Conservation (phyloP, 441 rosid species). For the Erodium trifolium region DNA sequence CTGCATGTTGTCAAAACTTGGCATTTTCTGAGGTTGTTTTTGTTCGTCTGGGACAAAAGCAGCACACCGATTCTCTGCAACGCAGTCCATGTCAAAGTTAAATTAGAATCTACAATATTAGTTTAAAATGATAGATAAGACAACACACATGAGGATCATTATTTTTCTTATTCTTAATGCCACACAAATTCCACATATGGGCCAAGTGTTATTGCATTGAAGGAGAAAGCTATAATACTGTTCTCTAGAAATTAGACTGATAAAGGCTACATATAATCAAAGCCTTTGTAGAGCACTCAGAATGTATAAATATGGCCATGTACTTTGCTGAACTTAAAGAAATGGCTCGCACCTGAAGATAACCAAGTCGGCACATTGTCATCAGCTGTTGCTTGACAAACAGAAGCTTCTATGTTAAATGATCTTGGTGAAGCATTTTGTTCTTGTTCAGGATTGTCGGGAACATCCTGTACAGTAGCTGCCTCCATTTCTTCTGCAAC, state of each 20-base stretch:
- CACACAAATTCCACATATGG: too few relatives aligned
- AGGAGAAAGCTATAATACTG: too few relatives aligned
- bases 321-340: too few relatives aligned
- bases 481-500: constrained; percentile 53
- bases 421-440: constrained; percentile 28
- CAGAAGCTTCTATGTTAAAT: constrained; percentile 20
- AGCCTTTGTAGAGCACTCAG: too few relatives aligned
- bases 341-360: constrained; percentile 27
- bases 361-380: constrained; percentile 25
- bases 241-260: too few relatives aligned
- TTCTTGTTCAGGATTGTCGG: constrained; percentile 28
- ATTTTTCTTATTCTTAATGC: too few relatives aligned
- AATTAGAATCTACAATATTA: not conserved
- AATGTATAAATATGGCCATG: too few relatives aligned
- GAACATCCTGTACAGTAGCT: constrained; percentile 23
- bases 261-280: too few relatives aligned
- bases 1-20: constrained; percentile 1
- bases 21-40: constrained; percentile 21
- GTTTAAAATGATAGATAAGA: not conserved
- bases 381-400: constrained; percentile 22
- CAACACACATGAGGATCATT: not conserved
- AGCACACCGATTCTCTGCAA: constrained; percentile 27
- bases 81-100: not conserved
- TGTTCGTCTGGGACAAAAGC: constrained; percentile 17
- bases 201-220: too few relatives aligned